These are phyloP conservation scores for Globisporangium viniferum DNA, from an alignment of 352 stramenopile species.

Conservation along the genomic window DNA sequence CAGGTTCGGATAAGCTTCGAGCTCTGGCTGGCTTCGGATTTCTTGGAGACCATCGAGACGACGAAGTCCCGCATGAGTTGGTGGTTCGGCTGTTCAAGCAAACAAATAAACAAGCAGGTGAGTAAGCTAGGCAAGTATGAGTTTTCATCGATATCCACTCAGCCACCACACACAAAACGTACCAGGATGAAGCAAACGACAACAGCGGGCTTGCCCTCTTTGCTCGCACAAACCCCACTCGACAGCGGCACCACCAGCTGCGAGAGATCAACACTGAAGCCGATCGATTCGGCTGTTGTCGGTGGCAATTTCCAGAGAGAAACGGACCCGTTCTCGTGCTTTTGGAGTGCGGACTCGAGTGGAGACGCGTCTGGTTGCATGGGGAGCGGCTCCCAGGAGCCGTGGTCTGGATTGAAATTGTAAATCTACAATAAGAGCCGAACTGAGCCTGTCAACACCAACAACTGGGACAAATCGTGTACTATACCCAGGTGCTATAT, in stretches of 20 bases:
- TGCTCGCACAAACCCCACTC: conserved; percentile 27
- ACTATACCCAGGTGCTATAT: not conserved
- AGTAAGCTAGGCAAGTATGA: not conserved
- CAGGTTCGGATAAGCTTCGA: conserved; percentile 44
- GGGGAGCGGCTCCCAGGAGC: conserved; percentile 39
- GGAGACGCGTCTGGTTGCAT: conserved; percentile 30
- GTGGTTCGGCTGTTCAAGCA: conserved; percentile 28
- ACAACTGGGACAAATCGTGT: not conserved
- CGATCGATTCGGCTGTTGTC: conserved; percentile 40
- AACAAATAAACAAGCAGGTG: not conserved
- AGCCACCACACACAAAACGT: not conserved
- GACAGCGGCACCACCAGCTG: conserved; percentile 59
- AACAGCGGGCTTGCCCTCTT: conserved; percentile 22
- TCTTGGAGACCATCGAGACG: conserved; percentile 22
- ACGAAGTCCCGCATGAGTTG: conserved; percentile 50
- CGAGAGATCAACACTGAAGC: conserved; percentile 27
- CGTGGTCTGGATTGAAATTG: conserved; percentile 64
- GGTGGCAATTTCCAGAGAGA: conserved; percentile 53
- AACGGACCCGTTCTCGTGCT: conserved; percentile 20
- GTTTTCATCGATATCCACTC: not conserved
- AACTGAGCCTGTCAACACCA: too few relatives aligned
- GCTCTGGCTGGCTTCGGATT: conserved; percentile 1
- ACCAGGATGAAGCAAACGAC: conserved; percentile 52
- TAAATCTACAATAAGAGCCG: conserved; percentile 31
- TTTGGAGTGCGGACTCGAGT: conserved; percentile 26